A percentile compares a stretch with the other conserved stretches of the same genome.
Conservation (phyloP, 2,329 filamentous ascomycete species). For the Talaromyces sp. region DNA sequence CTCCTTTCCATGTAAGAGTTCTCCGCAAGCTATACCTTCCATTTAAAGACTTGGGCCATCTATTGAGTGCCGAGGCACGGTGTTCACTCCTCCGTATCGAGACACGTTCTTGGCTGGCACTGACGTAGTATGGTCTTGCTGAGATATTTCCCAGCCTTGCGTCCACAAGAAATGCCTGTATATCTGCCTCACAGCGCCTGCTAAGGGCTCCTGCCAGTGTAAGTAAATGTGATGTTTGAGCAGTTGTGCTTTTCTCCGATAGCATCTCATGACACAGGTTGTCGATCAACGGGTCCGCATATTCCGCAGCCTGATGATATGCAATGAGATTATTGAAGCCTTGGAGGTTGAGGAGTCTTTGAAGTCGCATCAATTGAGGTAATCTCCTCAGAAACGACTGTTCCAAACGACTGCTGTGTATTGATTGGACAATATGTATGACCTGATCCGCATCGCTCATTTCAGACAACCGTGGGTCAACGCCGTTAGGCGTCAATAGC, state of each 20-base stretch:
- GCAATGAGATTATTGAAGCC: conserved; percentile 14
- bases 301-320: conserved; percentile 12
- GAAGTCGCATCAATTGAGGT: conserved; percentile 18
- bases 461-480: conserved; percentile 19
- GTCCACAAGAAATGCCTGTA: conserved; percentile 25
- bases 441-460: conserved; percentile 24
- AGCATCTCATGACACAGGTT: conserved; percentile 13
- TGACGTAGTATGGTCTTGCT: conserved; percentile 20
- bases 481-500: conserved; percentile 20
- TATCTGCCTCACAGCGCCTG: conserved; percentile 21
- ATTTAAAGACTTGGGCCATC: conserved; percentile 20
- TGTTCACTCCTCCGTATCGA: neutral
- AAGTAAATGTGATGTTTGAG: conserved; percentile 16
- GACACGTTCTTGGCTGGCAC: conserved; percentile 6
- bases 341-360: conserved; percentile 13
- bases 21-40: conserved; percentile 4
- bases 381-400: conserved; percentile 14
- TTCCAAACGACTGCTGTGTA: conserved; percentile 13
- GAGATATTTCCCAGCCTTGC: conserved; percentile 23
- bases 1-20: conserved; percentile 51
- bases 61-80: neutral
- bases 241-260: neutral
- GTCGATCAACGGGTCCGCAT: conserved; percentile 5
- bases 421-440: conserved; percentile 17
- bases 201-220: conserved; percentile 18